phyloP scores from a whole-genome alignment of 179 eudicot species.

The Camellia oleifera region DNA sequence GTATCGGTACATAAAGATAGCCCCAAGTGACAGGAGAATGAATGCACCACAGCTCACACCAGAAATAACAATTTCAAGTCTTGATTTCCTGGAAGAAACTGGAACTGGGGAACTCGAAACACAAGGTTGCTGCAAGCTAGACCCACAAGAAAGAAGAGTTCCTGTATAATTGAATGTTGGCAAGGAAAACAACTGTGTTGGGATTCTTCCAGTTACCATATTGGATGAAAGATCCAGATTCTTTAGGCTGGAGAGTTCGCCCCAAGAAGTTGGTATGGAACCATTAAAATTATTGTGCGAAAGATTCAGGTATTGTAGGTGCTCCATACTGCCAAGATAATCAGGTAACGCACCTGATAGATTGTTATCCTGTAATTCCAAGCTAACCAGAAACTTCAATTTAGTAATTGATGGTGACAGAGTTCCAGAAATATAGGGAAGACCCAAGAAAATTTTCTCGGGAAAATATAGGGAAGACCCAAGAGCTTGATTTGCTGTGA shows the following conservation, averaged over 20 bases:
- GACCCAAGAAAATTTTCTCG: too few species aligned
- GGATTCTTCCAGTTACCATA: constrained; percentile 60
- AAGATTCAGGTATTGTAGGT: constrained; percentile 66
- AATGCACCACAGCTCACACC: constrained; percentile 65
- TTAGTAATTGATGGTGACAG: too few species aligned
- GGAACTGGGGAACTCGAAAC: constrained; percentile 51
- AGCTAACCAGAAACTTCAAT: too few species aligned
- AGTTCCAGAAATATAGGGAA: too few species aligned
- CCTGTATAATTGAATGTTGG: constrained; percentile 83
- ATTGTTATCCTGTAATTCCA: constrained; percentile 78
- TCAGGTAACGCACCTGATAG: constrained; percentile 75
- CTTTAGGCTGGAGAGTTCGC: constrained; percentile 63
- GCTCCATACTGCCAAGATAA: constrained; percentile 55
- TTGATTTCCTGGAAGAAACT: constrained; percentile 57
- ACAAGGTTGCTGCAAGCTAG: constrained; percentile 64
- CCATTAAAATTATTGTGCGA: constrained; percentile 67
- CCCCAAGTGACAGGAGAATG: constrained; percentile 63
- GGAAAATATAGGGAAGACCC: too few species aligned
- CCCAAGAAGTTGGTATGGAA: constrained; percentile 75
- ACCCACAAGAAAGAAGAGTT: constrained; percentile 68
- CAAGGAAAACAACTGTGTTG: constrained; percentile 50
- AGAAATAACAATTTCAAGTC: constrained; percentile 42
- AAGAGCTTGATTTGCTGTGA: too few species aligned
- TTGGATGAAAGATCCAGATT: constrained; percentile 86
- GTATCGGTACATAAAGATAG: constrained; percentile 43